Evolutionary conservation across 345 rosid species (phyloP).

Genomic region (Lumnitzera littorea): DNA sequence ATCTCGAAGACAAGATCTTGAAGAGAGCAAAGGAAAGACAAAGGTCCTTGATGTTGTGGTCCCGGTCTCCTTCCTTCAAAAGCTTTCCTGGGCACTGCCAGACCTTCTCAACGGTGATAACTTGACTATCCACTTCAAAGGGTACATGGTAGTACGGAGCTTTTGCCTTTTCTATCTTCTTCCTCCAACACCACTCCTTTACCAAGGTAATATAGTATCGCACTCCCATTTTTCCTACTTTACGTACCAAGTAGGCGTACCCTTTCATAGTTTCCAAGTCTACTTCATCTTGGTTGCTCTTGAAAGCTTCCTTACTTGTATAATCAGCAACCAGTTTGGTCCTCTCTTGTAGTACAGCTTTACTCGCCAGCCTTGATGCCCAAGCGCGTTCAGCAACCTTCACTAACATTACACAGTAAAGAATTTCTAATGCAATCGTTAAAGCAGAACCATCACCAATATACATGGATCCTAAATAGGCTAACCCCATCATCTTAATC

Average conservation of each 20-base stretch:
- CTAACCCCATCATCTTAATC: not conserved
- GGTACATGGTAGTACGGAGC: too few species aligned
- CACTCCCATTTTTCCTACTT: not conserved
- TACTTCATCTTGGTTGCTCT: not conserved
- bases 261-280: not conserved
- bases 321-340: not conserved
- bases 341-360: not conserved
- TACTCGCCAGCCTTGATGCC: not conserved
- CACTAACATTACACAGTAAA: not conserved
- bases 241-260: not conserved
- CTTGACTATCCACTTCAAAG: not conserved
- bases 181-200: too few species aligned
- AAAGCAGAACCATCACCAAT: not conserved
- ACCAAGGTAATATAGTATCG: too few species aligned
- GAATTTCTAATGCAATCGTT: not conserved
- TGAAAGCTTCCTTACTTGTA: not conserved
- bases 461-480: rapidly evolving
- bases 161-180: too few species aligned
- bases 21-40: constrained; percentile 3
- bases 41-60: not conserved
- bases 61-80: not conserved
- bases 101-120: not conserved
- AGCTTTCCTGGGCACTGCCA: not conserved
- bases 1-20: not conserved
- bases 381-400: not conserved